These are phyloP conservation scores for Ilex paraguariensis DNA, from an alignment of 305 asterid genomes.

Conservation along the genomic window DNA sequence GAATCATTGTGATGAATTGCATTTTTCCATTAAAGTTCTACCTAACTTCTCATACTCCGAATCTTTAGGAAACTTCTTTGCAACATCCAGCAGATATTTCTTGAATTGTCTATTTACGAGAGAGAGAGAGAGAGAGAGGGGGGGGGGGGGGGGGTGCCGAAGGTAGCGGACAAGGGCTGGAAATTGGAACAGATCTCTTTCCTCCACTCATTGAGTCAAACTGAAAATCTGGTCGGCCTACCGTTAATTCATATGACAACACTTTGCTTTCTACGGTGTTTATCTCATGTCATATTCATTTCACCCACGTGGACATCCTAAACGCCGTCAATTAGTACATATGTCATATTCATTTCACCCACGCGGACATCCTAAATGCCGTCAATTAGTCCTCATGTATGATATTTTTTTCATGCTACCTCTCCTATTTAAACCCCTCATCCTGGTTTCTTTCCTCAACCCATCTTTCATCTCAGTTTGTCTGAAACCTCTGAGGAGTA, in stretches of 20 bases:
- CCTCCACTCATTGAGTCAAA: too few species aligned
- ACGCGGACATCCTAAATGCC: conserved; percentile 11
- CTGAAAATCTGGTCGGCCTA: neutral
- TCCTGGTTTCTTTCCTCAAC: neutral
- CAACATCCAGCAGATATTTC: too few species aligned
- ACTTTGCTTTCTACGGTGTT: neutral
- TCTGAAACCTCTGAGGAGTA: neutral
- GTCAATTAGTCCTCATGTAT: neutral
- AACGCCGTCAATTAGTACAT: conserved; percentile 8
- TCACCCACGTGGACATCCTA: conserved; percentile 24
- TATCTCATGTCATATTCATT: neutral
- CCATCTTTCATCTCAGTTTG: too few species aligned
- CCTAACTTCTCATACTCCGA: too few species aligned
- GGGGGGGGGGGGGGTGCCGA: too few species aligned
- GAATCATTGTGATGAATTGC: too few species aligned
- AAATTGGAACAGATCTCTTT: too few species aligned
- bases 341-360: conserved; percentile 11
- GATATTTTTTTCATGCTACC: conserved; percentile 9
- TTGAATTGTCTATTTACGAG: too few species aligned
- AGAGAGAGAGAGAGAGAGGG: too few species aligned
- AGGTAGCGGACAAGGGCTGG: too few species aligned
- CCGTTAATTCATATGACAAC: conserved; percentile 5
- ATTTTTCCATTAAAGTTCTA: too few species aligned
- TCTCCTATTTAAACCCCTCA: conserved; percentile 20
- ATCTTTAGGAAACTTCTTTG: too few species aligned